These are phyloP conservation scores for Paramecium bursaria DNA, from an alignment of 73 alveolate species.

Conservation along the genomic window DNA sequence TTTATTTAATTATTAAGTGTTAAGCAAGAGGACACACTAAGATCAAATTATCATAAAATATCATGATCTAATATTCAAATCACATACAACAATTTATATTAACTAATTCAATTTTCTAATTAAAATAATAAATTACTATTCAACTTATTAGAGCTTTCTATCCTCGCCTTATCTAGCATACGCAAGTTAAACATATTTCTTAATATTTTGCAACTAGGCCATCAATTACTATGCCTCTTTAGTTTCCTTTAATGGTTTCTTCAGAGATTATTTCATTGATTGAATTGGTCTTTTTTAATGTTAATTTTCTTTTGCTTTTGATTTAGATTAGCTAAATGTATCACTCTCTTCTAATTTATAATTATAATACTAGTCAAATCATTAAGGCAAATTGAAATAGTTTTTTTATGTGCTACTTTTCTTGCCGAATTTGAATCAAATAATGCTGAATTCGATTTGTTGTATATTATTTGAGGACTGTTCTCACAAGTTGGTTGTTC, in stretches of 20 bases:
- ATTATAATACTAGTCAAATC: background rate
- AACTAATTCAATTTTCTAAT: no score
- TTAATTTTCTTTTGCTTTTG: no score
- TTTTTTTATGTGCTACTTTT: background rate
- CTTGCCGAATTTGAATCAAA: background rate
- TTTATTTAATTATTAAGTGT: no score
- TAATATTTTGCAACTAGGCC: background rate
- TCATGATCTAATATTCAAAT: no score
- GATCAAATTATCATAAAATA: no score
- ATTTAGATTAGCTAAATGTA: no score
- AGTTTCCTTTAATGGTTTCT: background rate
- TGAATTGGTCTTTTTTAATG: background rate
- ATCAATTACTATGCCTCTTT: background rate
- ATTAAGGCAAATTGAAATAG: background rate
- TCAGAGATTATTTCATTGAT: background rate
- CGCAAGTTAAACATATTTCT: background rate
- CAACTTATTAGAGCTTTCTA: no score
- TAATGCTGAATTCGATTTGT: background rate
- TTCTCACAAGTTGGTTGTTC: background rate
- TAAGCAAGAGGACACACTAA: no score
- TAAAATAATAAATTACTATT: no score
- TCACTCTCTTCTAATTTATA: background rate
- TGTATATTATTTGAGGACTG: background rate
- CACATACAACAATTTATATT: no score
- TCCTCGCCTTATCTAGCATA: no score